Conservation (phyloP, 768 basidiomycete genomes). For the Hysterangium stoloniferum region DNA sequence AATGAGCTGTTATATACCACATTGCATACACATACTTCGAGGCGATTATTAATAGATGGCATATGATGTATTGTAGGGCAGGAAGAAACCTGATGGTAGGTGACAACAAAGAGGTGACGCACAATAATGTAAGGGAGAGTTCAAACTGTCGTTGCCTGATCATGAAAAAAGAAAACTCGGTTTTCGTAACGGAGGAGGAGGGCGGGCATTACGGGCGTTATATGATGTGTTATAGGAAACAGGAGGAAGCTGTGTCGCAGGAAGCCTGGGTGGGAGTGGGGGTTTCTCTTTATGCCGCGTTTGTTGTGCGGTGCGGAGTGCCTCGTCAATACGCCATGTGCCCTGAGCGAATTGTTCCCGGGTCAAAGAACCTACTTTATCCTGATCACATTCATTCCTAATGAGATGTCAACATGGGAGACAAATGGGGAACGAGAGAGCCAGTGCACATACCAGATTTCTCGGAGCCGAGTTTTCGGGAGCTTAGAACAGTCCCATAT, state of each 20-base stretch:
- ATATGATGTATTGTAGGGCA: too few species aligned
- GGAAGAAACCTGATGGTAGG: too few species aligned
- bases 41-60: not conserved
- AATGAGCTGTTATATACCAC: too few species aligned
- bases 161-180: not conserved
- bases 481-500: conserved; percentile 62
- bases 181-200: conserved; percentile 4
- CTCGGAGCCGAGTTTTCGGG: conserved; percentile 41
- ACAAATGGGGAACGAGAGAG: not conserved
- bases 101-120: too few species aligned
- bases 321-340: conserved; percentile 86
- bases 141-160: too few species aligned
- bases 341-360: conserved; percentile 63
- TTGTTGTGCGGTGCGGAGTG: conserved; percentile 52
- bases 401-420: not conserved
- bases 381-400: conserved; percentile 67
- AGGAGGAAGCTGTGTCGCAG: not conserved
- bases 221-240: not conserved
- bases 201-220: not conserved
- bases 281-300: too few species aligned
- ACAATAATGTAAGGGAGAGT: too few species aligned
- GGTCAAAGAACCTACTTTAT: conserved; percentile 47
- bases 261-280: too few species aligned
- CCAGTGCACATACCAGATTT: conserved; percentile 49
- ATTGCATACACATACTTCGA: not conserved